A percentile compares a stretch with the other conserved stretches of the same genome.
Conservation (phyloP, 1,284 basidiomycete species). For the Mrakiaceae sp. region DNA sequence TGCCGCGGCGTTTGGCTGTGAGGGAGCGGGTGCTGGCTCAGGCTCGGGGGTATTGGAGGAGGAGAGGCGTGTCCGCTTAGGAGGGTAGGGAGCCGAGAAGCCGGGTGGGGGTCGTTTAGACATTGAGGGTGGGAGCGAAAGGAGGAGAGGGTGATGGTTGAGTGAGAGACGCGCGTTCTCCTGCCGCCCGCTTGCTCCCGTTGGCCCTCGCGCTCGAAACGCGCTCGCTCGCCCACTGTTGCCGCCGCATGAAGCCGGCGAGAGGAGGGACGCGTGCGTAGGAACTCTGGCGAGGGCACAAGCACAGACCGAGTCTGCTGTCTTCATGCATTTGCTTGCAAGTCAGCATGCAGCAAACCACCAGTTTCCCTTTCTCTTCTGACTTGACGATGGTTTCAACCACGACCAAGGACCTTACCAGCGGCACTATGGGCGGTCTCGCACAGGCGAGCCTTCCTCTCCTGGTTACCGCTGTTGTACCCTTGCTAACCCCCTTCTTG, state of each 20-base stretch:
- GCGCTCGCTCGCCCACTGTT: too few species aligned
- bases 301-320: too few species aligned
- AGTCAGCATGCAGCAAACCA: too few species aligned
- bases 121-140: neutral
- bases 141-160: neutral
- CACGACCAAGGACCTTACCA: slow-evolving; percentile 8
- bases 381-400: neutral
- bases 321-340: too few species aligned
- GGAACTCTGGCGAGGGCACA: neutral
- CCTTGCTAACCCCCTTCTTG: neutral
- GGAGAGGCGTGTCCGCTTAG: neutral
- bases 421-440: slow-evolving; percentile 13
- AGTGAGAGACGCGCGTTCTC: neutral
- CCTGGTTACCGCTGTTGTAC: neutral
- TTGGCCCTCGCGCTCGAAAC: too few species aligned
- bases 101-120: neutral
- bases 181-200: too few species aligned
- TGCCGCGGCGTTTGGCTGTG: too few species aligned
- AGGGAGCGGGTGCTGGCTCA: too few species aligned
- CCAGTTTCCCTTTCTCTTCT: neutral
- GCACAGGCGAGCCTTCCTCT: slow-evolving; percentile 6
- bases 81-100: neutral
- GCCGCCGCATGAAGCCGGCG: neutral
- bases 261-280: neutral
- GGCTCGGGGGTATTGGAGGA: too few species aligned